Conservation (phyloP, 2,329 filamentous ascomycete species). For the Pseudogymnoascus sp. region DNA sequence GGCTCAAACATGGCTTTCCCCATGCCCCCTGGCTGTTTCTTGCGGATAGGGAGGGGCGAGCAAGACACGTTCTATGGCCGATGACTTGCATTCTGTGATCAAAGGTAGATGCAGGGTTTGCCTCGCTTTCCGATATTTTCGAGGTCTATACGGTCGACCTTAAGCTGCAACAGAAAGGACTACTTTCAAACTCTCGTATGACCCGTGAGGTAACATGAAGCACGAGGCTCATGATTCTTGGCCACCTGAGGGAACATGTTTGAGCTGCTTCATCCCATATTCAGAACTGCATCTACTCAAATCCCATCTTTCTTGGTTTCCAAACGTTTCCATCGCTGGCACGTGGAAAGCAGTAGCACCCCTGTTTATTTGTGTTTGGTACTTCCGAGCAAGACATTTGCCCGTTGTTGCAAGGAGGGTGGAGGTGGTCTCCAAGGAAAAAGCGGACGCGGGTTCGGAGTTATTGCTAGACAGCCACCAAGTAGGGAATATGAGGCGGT, state of each 20-base stretch:
- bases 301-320: neutral
- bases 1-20: neutral
- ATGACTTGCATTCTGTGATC: slow-evolving; percentile 1
- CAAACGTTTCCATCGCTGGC: neutral
- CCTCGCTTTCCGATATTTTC: neutral
- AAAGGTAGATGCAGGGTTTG: neutral
- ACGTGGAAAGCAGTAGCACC: neutral
- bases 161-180: neutral
- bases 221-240: neutral
- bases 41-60: neutral
- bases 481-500: slow-evolving; percentile 1
- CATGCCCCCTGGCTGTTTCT: neutral
- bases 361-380: neutral
- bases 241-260: neutral
- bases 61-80: slow-evolving; percentile 3
- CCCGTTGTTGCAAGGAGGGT: neutral
- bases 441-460: neutral
- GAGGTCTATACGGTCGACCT: neutral
- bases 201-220: neutral
- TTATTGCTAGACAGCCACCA: neutral
- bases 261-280: neutral
- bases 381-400: neutral
- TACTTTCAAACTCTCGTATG: neutral
- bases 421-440: neutral
- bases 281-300: neutral